Conservation (phyloP, 805 yeast genomes). For the Zygotorulaspora chibaensis region DNA sequence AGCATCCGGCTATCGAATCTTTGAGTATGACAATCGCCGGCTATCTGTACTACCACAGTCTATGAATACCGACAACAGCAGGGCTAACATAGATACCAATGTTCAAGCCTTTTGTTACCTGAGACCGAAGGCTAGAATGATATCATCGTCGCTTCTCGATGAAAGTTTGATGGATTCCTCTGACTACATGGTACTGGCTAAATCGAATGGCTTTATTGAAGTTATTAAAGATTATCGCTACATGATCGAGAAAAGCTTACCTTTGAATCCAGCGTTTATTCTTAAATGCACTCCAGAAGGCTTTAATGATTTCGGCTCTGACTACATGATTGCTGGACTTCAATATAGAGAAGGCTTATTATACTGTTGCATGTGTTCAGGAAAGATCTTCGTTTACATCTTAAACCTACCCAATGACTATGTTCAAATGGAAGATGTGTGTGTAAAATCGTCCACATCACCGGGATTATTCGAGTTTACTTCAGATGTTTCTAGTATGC, state of each 20-base stretch:
- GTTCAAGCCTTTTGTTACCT: slow-evolving; percentile 29
- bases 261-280: slow-evolving; percentile 19
- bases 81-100: slow-evolving; percentile 17
- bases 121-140: slow-evolving; percentile 16
- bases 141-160: slow-evolving; percentile 4
- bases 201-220: slow-evolving; percentile 30
- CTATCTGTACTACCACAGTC: slow-evolving; percentile 10
- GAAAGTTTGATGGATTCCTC: slow-evolving; percentile 16
- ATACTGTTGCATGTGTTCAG: slow-evolving; percentile 26
- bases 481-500: background rate
- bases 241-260: slow-evolving; percentile 9
- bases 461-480: slow-evolving; percentile 5
- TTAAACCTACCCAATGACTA: slow-evolving; percentile 28
- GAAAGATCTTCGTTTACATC: slow-evolving; percentile 24
- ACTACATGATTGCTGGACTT: slow-evolving; percentile 20
- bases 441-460: slow-evolving; percentile 3
- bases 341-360: slow-evolving; percentile 26
- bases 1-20: slow-evolving; percentile 22
- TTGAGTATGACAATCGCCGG: slow-evolving; percentile 16
- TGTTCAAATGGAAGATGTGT: slow-evolving; percentile 16
- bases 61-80: slow-evolving; percentile 2
- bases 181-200: slow-evolving; percentile 30
- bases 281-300: slow-evolving; percentile 26
- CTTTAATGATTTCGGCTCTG: slow-evolving; percentile 7
- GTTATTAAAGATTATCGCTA: slow-evolving; percentile 24